Evolutionary conservation across 768 basidiomycete genomes (phyloP).

Genomic region (Rhodotorula toruloides): DNA sequence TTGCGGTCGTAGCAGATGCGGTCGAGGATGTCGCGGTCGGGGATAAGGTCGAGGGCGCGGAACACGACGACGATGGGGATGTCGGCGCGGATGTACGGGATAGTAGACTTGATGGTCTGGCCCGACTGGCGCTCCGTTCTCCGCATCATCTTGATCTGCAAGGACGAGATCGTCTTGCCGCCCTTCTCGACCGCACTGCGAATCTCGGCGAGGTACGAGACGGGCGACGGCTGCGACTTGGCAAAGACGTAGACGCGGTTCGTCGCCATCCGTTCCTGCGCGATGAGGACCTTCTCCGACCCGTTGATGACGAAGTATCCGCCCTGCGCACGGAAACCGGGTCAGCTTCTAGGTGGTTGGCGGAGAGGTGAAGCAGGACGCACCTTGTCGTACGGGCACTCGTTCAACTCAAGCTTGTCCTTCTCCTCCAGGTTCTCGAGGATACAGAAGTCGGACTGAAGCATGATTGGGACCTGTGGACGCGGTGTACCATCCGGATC

Average conservation of each 20-base stretch:
- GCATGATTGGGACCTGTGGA: constrained; percentile 71
- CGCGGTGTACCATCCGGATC: too few relatives aligned
- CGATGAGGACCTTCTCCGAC: constrained; percentile 99
- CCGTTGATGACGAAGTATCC: constrained; percentile 99
- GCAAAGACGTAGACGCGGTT: constrained; percentile 99
- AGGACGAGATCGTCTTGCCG: constrained; percentile 94
- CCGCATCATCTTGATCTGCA: constrained; percentile 89
- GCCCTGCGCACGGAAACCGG: constrained; percentile 52
- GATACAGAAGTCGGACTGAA: constrained; percentile 91
- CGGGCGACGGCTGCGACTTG: constrained; percentile 91
- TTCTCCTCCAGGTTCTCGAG: constrained; percentile 70
- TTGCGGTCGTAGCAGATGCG: constrained; percentile 96
- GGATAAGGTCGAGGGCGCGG: constrained; percentile 92
- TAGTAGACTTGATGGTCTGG: constrained; percentile 90
- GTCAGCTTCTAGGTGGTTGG: not conserved
- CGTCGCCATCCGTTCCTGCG: constrained; percentile 98
- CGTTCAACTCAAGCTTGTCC: constrained; percentile 84
- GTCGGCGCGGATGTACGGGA: constrained; percentile 96
- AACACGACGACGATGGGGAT: constrained; percentile 99
- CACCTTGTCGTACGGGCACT: constrained; percentile 87
- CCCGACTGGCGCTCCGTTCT: constrained; percentile 40
- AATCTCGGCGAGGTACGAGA: constrained; percentile 93
- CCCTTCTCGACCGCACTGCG: constrained; percentile 96
- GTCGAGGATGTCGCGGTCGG: constrained; percentile 93
- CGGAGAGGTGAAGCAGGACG: not conserved